These are phyloP conservation scores for Hygrophoropsis aurantiaca DNA, from an alignment of 768 basidiomycete species.

Conservation along the genomic window DNA sequence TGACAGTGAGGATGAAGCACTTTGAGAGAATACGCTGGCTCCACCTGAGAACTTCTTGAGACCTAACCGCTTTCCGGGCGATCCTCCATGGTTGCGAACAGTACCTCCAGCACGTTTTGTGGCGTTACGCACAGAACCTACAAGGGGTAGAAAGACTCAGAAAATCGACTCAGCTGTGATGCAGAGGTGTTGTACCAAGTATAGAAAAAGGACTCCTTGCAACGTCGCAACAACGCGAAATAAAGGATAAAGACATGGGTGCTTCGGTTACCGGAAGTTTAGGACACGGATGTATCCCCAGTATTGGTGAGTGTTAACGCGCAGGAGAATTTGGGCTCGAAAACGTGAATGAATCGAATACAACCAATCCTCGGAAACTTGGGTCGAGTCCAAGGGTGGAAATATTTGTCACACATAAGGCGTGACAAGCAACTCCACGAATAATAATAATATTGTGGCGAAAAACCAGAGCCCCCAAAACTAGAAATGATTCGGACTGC, in stretches of 20 bases:
- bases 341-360: no score
- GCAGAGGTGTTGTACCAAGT: slow-evolving; percentile 23
- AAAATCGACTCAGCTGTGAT: neutral
- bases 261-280: no score
- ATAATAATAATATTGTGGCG: no score
- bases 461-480: no score
- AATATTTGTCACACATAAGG: no score
- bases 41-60: slow-evolving; percentile 95
- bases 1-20: slow-evolving; percentile 9
- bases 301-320: no score
- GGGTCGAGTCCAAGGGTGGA: no score
- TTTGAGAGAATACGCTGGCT: slow-evolving; percentile 14
- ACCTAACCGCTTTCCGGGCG: slow-evolving; percentile 90
- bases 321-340: no score
- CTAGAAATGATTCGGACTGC: neutral
- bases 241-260: slow-evolving; percentile 42
- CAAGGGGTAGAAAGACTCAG: slow-evolving; percentile 6
- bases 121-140: slow-evolving; percentile 82
- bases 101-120: slow-evolving; percentile 97
- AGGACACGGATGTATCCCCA: no score
- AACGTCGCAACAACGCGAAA: slow-evolving; percentile 42
- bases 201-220: slow-evolving; percentile 50
- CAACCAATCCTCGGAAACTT: no score
- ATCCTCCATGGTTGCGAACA: slow-evolving; percentile 89
- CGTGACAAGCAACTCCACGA: no score